Percentiles rank a stretch among this genome's conserved stretches.
Evolutionary conservation across 371 early-diverging fungal species (phyloP).

Genomic region (Choanephora cucurbitarum): DNA sequence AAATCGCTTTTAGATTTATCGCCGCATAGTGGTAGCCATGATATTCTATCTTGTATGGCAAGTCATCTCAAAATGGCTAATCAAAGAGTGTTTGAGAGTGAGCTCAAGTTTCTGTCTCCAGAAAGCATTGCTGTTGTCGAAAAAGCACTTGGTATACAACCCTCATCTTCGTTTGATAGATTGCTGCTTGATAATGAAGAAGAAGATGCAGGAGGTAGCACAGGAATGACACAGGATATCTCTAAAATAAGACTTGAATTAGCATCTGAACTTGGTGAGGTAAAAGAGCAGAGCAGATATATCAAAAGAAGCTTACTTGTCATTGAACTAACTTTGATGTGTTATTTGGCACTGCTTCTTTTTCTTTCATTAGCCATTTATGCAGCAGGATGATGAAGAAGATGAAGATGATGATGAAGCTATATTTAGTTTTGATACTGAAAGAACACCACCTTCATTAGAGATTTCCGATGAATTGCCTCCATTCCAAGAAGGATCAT

Average conservation of each 20-base stretch:
- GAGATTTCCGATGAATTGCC: conserved; percentile 47
- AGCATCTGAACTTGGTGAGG: not conserved
- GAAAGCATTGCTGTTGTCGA: conserved; percentile 94
- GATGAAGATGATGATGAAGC: conserved; percentile 51
- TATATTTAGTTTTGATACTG: not conserved
- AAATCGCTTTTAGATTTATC: conserved; percentile 4
- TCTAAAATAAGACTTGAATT: not conserved
- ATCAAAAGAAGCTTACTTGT: conserved; percentile 32
- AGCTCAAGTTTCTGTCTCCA: conserved; percentile 92
- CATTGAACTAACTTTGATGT: no score
- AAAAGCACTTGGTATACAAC: conserved; percentile 85
- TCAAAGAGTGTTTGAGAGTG: conserved; percentile 29
- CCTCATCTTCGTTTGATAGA: conserved; percentile 45
- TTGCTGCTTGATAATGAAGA: not conserved
- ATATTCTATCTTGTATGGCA: conserved; percentile 12
- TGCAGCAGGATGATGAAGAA: no score
- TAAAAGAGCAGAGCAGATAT: not conserved
- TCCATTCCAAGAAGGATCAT: not conserved
- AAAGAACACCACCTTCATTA: conserved; percentile 37
- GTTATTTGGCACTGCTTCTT: no score
- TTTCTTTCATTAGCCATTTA: no score
- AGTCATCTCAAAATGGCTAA: conserved; percentile 33
- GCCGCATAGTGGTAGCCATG: not conserved
- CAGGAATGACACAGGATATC: not conserved
- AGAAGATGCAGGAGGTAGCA: conserved; percentile 18